Evolutionary conservation across 2,329 filamentous ascomycete genomes (phyloP).

Genomic region (Xylaria sp.): DNA sequence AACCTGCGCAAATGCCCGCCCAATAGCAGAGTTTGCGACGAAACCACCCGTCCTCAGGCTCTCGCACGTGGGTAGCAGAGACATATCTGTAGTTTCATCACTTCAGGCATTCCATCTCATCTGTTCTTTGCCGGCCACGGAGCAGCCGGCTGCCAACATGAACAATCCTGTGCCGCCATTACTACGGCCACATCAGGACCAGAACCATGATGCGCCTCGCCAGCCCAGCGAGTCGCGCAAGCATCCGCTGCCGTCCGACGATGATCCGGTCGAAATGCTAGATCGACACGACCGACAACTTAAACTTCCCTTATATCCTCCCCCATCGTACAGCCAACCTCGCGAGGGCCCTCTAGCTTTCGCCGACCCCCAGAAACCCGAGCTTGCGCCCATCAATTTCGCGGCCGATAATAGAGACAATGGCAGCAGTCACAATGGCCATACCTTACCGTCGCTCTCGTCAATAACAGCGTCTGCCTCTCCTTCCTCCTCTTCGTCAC

Average conservation of each 20-base stretch:
- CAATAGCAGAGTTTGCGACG: conserved; percentile 25
- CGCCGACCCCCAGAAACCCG: conserved; percentile 51
- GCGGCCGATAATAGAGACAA: conserved; percentile 45
- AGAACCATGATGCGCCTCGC: conserved; percentile 37
- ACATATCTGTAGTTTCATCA: conserved; percentile 30
- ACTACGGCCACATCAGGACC: conserved; percentile 47
- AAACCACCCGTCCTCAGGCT: conserved; percentile 33
- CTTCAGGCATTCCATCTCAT: not conserved
- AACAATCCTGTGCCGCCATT: conserved; percentile 61
- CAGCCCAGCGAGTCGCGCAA: conserved; percentile 35
- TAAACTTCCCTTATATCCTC: conserved; percentile 52
- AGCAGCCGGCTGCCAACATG: conserved; percentile 50
- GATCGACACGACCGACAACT: conserved; percentile 48
- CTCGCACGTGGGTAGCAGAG: conserved; percentile 27
- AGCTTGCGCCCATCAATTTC: conserved; percentile 58
- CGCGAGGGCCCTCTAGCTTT: conserved; percentile 52
- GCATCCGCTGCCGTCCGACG: conserved; percentile 41
- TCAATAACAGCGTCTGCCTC: conserved; percentile 51
- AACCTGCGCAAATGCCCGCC: conserved; percentile 30
- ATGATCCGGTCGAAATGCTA: conserved; percentile 36
- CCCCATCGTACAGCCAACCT: conserved; percentile 53
- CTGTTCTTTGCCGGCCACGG: conserved; percentile 41
- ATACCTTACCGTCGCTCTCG: conserved; percentile 57
- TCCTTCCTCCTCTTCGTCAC: conserved; percentile 43
- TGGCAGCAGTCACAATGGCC: conserved; percentile 36